Base-by-base conservation (phyloP, 352 stramenopile genomes). In the Phytophthora syringae region DNA sequence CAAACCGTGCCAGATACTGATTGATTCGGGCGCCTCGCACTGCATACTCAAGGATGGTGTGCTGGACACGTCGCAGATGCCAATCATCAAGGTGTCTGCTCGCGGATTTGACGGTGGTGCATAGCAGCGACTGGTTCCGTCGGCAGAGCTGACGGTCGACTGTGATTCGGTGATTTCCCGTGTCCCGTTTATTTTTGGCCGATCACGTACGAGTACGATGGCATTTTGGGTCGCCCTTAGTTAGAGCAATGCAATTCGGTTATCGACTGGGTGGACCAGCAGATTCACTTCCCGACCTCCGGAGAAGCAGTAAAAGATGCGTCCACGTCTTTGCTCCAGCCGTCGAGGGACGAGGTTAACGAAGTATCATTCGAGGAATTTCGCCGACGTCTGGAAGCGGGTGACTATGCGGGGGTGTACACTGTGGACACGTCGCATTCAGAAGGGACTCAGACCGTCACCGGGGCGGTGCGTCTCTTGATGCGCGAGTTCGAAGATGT, bases 121-220 rank as follows among this genome's bases (percentile, higher is more conserved):
- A 1, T 20, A 58, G 36, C 34, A 49, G 24, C 50, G 50, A 9
- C 40, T 44, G 13, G 34, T 58, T 4, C 37, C 50, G 2, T 9
- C 40, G 4, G 28, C 20, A 24, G 50, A 58, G 5, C 24, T 58
- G 16, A 22, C 40, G 15, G 51, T 50, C 2, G 25, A 24, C 7
- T 58, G 51, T 40, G 37, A 34, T 40, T 58, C 51, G 36, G 24
- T 49, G 12, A 45, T 58, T 21, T 40, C 21, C 24, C 22, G 43
- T 18, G 32, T 48, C 11, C 50, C 32, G 5, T 57, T 48, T 13
- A 43, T 57, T 48, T 57, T 57, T 47, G 50, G 50, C 50, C 32
- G 37, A 30, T 57, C 6, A 30, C 39, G 32, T 57, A 57, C 24
- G 50, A 57, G 9, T 57, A 57, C 12, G 50, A 57, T 28, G 34